phyloP scores from a whole-genome alignment of 2,329 filamentous ascomycete genomes.

The Grosmannia serpens region DNA sequence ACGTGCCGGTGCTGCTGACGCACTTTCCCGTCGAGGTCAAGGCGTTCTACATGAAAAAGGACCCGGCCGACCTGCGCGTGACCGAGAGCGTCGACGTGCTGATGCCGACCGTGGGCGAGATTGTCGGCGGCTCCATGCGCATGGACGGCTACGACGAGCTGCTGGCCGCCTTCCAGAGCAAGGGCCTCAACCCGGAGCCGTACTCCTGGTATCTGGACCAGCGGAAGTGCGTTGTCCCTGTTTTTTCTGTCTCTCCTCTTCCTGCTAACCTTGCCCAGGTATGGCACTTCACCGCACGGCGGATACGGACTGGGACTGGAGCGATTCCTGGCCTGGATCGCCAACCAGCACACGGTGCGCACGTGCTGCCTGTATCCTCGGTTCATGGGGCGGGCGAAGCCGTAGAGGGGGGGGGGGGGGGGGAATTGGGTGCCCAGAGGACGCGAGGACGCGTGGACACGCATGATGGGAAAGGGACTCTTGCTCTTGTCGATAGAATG shows the following conservation, averaged over 20 bases:
- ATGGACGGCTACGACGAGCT: slow-evolving; percentile 87
- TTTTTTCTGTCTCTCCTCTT: not conserved
- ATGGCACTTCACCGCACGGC: slow-evolving; percentile 45
- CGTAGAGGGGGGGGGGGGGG: slow-evolving; percentile 27
- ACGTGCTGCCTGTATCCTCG: slow-evolving; percentile 66
- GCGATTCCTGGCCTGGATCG: slow-evolving; percentile 57
- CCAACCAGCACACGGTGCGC: slow-evolving; percentile 52
- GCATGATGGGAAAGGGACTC: not conserved
- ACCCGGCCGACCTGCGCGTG: slow-evolving; percentile 63
- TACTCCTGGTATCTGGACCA: slow-evolving; percentile 99
- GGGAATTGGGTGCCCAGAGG: too few species aligned
- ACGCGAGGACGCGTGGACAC: not conserved
- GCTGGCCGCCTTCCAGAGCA: slow-evolving; percentile 74
- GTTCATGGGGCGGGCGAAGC: slow-evolving; percentile 72
- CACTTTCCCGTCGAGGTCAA: slow-evolving; percentile 98
- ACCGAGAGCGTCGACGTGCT: slow-evolving; percentile 82
- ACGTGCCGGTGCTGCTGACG: slow-evolving; percentile 67
- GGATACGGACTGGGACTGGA: slow-evolving; percentile 60
- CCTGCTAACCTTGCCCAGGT: slow-evolving; percentile 35
- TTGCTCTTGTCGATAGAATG: not conserved
- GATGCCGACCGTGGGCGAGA: slow-evolving; percentile 92
- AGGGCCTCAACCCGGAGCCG: slow-evolving; percentile 70
- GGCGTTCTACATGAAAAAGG: slow-evolving; percentile 98
- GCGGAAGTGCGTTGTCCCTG: slow-evolving; percentile 58
- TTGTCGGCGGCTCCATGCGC: slow-evolving; percentile 93